Evolutionary conservation across 176 grass and related monocot species (phyloP), one percentile per base, ranked within the genome.

Genomic region (Musa acuminata): DNA sequence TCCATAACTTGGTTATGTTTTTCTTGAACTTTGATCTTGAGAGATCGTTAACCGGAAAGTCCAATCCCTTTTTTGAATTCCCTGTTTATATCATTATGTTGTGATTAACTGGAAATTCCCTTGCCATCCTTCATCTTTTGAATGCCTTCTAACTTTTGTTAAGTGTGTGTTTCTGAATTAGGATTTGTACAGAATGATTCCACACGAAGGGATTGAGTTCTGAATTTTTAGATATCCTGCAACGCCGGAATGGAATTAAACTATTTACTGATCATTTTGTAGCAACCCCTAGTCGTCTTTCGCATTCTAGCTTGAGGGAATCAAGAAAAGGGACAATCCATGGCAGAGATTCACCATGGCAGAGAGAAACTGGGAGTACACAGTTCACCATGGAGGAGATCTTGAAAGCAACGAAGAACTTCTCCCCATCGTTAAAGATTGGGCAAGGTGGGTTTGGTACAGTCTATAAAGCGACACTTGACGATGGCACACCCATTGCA

Each of bases 401-500:
- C 80, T 74, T 84, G 26, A 66, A 20, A 11, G 95, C 95, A 13
- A 93, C 95, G 4, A 91, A 57, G 49, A 91, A 89, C 82, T 98
- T 98, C 84, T 98, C 90, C 9, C 82, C 87, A 23, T 69, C 67
- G 13, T 71, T 86, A 8, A 98, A 91, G 84, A 84, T 93, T 77
- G 95, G 95, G 0, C 87, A 98, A 87, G 95, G 95, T 64, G 90
- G 95, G 0, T 98, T 91, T 75, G 90, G 90, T 0, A 75, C 77
- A 22, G 95, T 98, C 5, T 98, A 87, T 76, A 85, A 64, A 78
- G 95, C 90, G 69, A 82, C 67, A 1, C 90, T 98, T 67, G 77
- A 87, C 26, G 84, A 98, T 78, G 95, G 95, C 69, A 86, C 79
- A 11, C 10, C 71, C n/a, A 84, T 98, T 69, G 90, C 95, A 24